Percentiles rank a stretch among this genome's conserved stretches.
Conservation (phyloP, 169 alveolate genomes). For the Cryptosporidium parvum region DNA sequence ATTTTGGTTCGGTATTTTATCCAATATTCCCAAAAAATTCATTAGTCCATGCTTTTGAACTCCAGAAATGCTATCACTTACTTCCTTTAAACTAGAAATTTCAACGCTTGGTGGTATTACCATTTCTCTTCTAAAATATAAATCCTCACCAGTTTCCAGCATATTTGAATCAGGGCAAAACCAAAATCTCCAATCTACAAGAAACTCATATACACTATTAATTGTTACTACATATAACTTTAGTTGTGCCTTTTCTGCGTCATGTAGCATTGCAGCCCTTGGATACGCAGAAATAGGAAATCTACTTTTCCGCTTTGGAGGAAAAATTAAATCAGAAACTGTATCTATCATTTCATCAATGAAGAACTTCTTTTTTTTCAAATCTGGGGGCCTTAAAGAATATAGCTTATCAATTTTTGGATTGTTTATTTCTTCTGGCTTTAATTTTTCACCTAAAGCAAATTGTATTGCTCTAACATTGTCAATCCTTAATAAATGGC, state of each 20-base stretch:
- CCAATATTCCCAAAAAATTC: constrained; percentile 62
- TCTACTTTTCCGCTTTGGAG: constrained; percentile 49
- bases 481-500: constrained; percentile 31
- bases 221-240: constrained; percentile 39
- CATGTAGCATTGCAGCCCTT: constrained; percentile 71
- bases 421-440: constrained; percentile 5
- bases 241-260: constrained; percentile 40
- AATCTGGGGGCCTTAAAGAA: constrained; percentile 26
- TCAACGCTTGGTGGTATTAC: constrained; percentile 48
- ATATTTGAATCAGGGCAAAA: constrained; percentile 71
- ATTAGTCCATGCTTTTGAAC: constrained; percentile 27
- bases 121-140: constrained; percentile 66
- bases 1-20: constrained; percentile 39
- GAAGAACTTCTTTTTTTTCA: constrained; percentile 32
- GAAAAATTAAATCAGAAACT: constrained; percentile 40
- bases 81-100: constrained; percentile 13
- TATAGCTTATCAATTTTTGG: constrained; percentile 50
- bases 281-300: constrained; percentile 50
- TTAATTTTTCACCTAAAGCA: constrained; percentile 50
- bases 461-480: constrained; percentile 57
- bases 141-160: constrained; percentile 65
- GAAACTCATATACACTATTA: constrained; percentile 49
- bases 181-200: constrained; percentile 69
- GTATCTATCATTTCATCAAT: constrained; percentile 50
- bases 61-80: background rate